Evolutionary conservation across 176 grass and related monocot genomes (phyloP).

Genomic region (Poa pratensis): DNA sequence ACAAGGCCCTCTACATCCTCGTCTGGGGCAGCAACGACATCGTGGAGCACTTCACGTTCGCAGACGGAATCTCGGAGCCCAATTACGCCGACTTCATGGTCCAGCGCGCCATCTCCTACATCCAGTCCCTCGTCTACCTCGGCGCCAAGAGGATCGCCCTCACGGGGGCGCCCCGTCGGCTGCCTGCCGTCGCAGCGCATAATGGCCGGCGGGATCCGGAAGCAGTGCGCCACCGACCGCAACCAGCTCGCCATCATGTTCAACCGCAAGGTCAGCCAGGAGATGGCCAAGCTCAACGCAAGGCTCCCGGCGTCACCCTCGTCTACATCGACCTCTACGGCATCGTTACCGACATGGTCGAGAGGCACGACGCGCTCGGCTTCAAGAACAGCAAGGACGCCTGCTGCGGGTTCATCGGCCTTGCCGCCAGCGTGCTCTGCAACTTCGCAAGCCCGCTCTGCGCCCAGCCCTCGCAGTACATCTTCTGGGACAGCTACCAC

Average conservation of each 20-base stretch:
- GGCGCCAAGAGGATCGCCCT: constrained; percentile 53
- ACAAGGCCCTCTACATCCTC: constrained; percentile 45
- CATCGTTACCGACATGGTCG: constrained; percentile 50
- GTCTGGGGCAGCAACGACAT: constrained; percentile 63
- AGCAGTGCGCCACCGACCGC: constrained; percentile 50
- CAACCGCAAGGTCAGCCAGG: constrained; percentile 49
- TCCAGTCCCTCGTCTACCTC: constrained; percentile 38
- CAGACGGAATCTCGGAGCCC: constrained; percentile 27
- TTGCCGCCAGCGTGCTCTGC: constrained; percentile 58
- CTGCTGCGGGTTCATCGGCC: constrained; percentile 52
- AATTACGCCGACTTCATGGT: constrained; percentile 52
- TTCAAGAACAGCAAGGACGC: constrained; percentile 56
- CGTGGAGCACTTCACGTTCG: constrained; percentile 53
- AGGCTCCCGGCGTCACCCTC: constrained; percentile 43
- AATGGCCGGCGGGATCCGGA: constrained; percentile 45
- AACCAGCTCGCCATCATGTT: constrained; percentile 59
- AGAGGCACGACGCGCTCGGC: constrained; percentile 39
- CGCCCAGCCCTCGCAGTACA: constrained; percentile 44
- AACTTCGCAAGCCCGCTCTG: constrained; percentile 58
- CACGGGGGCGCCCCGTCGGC: constrained; percentile 50
- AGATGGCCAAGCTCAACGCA: constrained; percentile 25
- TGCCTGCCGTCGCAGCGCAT: constrained; percentile 63
- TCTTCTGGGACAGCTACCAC: constrained; percentile 87
- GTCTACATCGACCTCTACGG: constrained; percentile 57
- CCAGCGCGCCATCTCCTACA: constrained; percentile 32